Evolutionary conservation across 1,284 basidiomycete genomes (phyloP).

Genomic region (Paramarasmius palmivorus): DNA sequence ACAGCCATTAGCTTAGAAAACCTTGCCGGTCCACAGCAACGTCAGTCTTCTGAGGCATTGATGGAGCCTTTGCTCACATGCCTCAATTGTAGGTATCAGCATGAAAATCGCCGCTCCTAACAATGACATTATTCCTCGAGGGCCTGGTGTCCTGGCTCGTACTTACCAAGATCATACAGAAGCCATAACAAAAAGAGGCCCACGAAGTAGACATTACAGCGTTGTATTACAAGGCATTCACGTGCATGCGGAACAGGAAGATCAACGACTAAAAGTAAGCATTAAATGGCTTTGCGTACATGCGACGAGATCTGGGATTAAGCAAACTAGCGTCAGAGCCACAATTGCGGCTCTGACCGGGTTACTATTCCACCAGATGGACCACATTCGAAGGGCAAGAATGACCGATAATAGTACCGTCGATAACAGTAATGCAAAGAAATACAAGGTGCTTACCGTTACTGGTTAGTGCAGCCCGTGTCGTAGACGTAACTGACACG

Average conservation of each 20-base stretch:
- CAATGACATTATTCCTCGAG: no score
- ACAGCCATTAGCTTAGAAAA: no score
- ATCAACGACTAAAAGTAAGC: background rate
- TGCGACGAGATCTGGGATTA: background rate
- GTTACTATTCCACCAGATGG: background rate
- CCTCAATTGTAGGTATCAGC: no score
- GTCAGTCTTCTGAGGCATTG: no score
- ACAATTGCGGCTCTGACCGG: background rate
- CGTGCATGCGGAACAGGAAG: background rate
- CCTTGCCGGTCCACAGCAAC: no score
- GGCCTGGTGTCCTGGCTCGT: no score
- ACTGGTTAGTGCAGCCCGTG: no score
- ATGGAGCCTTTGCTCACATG: no score
- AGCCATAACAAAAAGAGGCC: background rate
- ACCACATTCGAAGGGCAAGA: background rate
- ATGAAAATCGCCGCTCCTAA: no score
- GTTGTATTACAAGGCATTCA: background rate
- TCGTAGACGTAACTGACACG: no score
- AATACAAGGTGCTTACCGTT: no score
- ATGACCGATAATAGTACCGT: background rate
- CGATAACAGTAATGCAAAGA: no score
- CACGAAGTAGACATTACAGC: background rate
- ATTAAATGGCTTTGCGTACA: background rate
- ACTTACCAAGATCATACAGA: background rate
- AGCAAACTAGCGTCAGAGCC: background rate